Evolutionary conservation across 805 yeast genomes (phyloP).

Genomic region (Candida multigemmis): DNA sequence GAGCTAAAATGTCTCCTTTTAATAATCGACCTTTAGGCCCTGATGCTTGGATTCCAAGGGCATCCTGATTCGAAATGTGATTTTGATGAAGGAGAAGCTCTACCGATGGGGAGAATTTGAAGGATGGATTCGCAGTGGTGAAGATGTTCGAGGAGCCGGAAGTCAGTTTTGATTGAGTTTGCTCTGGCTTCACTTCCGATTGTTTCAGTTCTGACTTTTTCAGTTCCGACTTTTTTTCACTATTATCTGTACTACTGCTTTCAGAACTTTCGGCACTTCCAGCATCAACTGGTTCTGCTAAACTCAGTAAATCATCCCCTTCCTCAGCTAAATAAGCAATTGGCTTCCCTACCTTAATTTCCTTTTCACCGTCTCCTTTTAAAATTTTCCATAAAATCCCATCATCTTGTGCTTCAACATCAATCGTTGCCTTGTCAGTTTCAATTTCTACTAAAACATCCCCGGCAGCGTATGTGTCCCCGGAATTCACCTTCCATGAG

Average conservation of each 20-base stretch:
- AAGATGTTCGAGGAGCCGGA: constrained; percentile 8
- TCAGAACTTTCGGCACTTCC: constrained; percentile 8
- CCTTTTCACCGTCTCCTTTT: constrained; percentile 65
- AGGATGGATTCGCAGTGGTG: constrained; percentile 52
- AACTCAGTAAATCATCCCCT: constrained; percentile 65
- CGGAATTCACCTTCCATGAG: constrained; percentile 72
- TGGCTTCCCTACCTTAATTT: constrained; percentile 76
- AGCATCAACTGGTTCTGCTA: constrained; percentile 46
- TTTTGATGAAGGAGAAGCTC: constrained; percentile 52
- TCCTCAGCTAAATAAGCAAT: constrained; percentile 86
- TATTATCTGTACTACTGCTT: constrained; percentile 5
- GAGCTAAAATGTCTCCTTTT: constrained; percentile 87
- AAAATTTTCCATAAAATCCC: constrained; percentile 78
- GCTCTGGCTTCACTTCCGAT: background rate
- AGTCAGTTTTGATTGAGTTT: constrained; percentile 5
- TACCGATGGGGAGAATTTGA: constrained; percentile 74
- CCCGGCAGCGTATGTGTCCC: constrained; percentile 69
- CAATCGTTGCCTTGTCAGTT: constrained; percentile 77
- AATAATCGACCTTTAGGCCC: constrained; percentile 86
- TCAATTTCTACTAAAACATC: constrained; percentile 79
- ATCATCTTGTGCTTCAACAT: constrained; percentile 86
- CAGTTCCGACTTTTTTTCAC: constrained; percentile 7
- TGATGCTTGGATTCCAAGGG: constrained; percentile 64
- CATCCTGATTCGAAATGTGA: constrained; percentile 60
- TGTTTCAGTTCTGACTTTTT: constrained; percentile 1